These are phyloP conservation scores for Apophysomyces variabilis DNA, from an alignment of 371 early-diverging fungal genomes.

Conservation along the genomic window DNA sequence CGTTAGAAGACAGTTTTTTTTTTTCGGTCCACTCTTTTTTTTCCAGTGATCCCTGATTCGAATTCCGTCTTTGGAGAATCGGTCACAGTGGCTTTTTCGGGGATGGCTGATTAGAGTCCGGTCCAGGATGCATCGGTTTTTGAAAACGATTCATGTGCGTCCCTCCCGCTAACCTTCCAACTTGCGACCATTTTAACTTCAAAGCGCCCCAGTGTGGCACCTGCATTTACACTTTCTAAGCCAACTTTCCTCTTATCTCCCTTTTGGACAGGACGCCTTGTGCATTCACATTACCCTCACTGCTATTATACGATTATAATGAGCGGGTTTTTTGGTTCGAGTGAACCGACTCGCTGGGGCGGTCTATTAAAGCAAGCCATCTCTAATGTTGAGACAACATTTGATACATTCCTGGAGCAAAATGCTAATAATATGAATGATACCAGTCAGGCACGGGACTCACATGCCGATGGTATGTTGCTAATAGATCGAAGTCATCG, in stretches of 20 bases:
- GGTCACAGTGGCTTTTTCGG: slow-evolving; percentile 1
- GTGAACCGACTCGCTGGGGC: slow-evolving; percentile 58
- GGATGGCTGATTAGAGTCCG: not conserved
- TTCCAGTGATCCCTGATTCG: not conserved
- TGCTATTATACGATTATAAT: slow-evolving; percentile 13
- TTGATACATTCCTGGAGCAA: slow-evolving; percentile 78
- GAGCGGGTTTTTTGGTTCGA: slow-evolving; percentile 50
- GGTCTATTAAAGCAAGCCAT: slow-evolving; percentile 78
- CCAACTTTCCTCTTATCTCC: not conserved
- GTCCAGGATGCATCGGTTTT: not conserved
- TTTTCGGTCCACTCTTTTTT: slow-evolving; percentile 1
- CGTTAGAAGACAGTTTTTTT: not conserved
- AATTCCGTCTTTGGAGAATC: not conserved
- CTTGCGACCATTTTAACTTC: no score
- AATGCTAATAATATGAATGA: slow-evolving; percentile 9
- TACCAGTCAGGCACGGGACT: not conserved
- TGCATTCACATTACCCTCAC: not conserved
- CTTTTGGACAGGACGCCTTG: slow-evolving; percentile 2
- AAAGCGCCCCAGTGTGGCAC: not conserved
- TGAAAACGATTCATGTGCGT: not conserved
- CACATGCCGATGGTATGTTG: not conserved
- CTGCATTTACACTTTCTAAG: not conserved
- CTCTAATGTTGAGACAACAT: slow-evolving; percentile 76
- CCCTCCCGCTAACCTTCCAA: no score
- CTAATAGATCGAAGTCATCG: not conserved